phyloP scores from a whole-genome alignment of 225 moss, liverwort and hornwort species.

The Marchantia paleacea region DNA sequence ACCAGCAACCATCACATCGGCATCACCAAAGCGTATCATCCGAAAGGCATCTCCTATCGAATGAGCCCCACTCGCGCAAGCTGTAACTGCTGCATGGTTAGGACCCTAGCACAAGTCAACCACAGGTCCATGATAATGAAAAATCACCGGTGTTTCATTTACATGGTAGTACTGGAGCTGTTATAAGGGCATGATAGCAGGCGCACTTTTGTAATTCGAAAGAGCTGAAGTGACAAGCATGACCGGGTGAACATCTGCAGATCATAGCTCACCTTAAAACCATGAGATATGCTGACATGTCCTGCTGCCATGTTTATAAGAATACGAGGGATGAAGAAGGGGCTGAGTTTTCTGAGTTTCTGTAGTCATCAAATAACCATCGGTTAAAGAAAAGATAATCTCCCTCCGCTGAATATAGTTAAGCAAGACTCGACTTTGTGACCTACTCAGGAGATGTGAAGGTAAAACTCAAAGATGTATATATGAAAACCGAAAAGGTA shows the following conservation, averaged over 20 bases:
- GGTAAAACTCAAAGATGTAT: neutral
- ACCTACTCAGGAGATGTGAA: too few relatives aligned
- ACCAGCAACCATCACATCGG: constrained; percentile 98
- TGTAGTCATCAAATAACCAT: neutral
- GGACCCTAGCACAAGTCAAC: constrained; percentile 71
- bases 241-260: neutral
- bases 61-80: constrained; percentile 99
- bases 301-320: constrained; percentile 99
- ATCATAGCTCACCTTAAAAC: constrained; percentile 67
- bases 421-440: too few relatives aligned
- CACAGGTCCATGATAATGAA: constrained; percentile 20
- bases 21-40: constrained; percentile 96
- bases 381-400: neutral
- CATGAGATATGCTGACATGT: constrained; percentile 90
- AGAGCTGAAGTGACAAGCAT: neutral
- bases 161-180: neutral
- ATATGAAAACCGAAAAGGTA: too few relatives aligned
- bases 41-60: constrained; percentile 90
- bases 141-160: neutral
- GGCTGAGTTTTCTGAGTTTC: constrained; percentile 63
- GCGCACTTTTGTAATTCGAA: neutral
- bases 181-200: neutral
- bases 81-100: constrained; percentile 97
- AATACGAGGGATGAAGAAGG: constrained; percentile 94
- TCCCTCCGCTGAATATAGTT: neutral